Base-by-base conservation (phyloP, 2,329 filamentous ascomycete species). In the Chaetomiaceae sp. region DNA sequence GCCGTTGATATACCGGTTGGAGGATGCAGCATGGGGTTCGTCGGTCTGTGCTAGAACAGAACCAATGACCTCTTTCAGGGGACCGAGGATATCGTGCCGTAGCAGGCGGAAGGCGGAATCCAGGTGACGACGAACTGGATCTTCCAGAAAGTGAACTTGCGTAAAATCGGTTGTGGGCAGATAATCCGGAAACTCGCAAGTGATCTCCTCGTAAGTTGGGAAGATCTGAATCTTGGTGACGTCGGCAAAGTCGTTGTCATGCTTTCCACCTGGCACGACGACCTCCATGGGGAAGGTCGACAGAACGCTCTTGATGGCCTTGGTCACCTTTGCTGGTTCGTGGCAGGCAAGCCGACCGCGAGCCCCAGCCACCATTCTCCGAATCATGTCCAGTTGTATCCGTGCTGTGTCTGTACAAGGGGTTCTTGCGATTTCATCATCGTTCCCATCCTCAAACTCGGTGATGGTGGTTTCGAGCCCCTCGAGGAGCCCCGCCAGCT, bases 211-310 rank as follows among this genome's bases (percentile, higher is more conserved):
- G 2, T 52, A 49, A 0, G 71, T 74, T 0, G 72, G 72, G 45
- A 75, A 54, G 42, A 75, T 70, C 37, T 57, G 55, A 42, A 75
- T 73, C 2, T 68, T 53, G 15, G 52, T 44, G 46, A 74, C 71
- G 46, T 68, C 60, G 1, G 54, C 57, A 35, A 67, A 58, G 56
- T 75, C 72, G 47, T 75, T 75, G 58, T 73, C 65, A 44, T 75
- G 71, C 5, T 69, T 63, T 4, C 52, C 52, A 0, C 52, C 50
- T 1, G 52, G 52, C 3, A 48, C 27, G 4, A 6, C 72, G 62
- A 41, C 51, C 54, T 7, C 65, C 60, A 29, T 54, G 50, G 12
- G 68, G 62, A 18, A 69, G 47, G 49, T 68, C 60, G 45, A 41
- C 45, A 42, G 14, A 20, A 50, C 6, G 19, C 8, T 2, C 3